Conservation (phyloP, 2,329 filamentous ascomycete genomes). For the Venturia nashicola region DNA sequence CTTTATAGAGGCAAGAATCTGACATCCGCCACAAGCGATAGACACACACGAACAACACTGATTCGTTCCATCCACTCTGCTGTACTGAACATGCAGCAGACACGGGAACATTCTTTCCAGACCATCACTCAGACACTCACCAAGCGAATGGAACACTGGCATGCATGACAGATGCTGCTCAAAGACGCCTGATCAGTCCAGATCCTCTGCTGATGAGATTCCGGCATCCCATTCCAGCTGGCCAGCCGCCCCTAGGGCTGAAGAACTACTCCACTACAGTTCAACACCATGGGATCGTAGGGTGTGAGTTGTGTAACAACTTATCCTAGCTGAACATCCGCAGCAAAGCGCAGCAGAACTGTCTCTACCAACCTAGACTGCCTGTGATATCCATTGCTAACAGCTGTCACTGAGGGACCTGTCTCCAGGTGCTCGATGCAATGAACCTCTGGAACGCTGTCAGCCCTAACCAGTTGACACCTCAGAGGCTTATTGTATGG, state of each 20-base stretch:
- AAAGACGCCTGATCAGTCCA: not conserved
- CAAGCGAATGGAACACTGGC: not conserved
- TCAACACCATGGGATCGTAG: not conserved
- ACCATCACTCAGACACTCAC: not conserved
- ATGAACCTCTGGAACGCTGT: not conserved
- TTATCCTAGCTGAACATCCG: not conserved
- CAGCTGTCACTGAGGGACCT: not conserved
- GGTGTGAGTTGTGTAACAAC: not conserved
- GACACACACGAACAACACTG: not conserved
- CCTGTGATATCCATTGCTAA: not conserved
- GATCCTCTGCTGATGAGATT: not conserved
- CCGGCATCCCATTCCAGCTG: not conserved
- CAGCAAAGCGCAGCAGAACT: not conserved
- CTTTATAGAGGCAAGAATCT: not conserved
- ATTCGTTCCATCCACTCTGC: not conserved
- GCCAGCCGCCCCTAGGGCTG: not conserved
- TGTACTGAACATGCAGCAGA: not conserved
- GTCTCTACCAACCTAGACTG: not conserved
- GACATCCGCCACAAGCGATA: not conserved
- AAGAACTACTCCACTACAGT: not conserved
- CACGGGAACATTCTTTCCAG: not conserved
- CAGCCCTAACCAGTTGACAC: not conserved
- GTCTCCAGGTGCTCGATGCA: not conserved
- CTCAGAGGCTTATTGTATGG: constrained; percentile 1
- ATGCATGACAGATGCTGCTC: not conserved